A percentile compares a stretch with the other conserved stretches of the same genome.
Conservation (phyloP, 495 filamentous ascomycete genomes). For the Aspergillus indologenus region DNA sequence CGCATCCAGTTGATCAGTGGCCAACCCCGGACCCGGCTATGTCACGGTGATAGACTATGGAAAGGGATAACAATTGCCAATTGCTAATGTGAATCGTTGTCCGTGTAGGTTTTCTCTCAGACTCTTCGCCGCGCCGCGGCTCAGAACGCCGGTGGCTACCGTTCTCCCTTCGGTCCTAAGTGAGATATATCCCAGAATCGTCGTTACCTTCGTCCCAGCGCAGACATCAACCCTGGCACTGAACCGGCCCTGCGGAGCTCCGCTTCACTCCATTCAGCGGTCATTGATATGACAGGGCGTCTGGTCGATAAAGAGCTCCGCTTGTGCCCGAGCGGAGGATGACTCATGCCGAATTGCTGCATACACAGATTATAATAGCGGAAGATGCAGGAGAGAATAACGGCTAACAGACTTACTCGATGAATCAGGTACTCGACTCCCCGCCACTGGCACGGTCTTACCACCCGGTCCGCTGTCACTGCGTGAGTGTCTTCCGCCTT, state of each 20-base stretch:
- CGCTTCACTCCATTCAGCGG: background rate
- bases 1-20: background rate
- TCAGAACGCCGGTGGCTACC: slow-evolving; percentile 31
- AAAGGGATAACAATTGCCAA: slow-evolving; percentile 9
- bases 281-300: background rate
- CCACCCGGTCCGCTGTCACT: slow-evolving; percentile 37
- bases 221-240: background rate
- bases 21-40: background rate
- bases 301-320: background rate
- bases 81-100: slow-evolving; percentile 22
- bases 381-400: background rate
- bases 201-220: background rate
- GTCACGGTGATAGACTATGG: background rate
- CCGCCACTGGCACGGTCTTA: slow-evolving; percentile 51
- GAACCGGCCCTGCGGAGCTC: background rate
- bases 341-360: background rate
- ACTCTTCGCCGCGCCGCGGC: slow-evolving; percentile 45
- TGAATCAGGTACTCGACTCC: slow-evolving; percentile 49
- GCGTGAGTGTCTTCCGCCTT: slow-evolving; percentile 42
- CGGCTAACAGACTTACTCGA: slow-evolving; percentile 1
- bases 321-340: no score
- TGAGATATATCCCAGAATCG: slow-evolving; percentile 30
- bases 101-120: slow-evolving; percentile 36
- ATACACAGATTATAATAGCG: background rate
- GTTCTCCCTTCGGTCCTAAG: slow-evolving; percentile 42